phyloP scores from a whole-genome alignment of 305 asterid species.

The Lippia alba region DNA sequence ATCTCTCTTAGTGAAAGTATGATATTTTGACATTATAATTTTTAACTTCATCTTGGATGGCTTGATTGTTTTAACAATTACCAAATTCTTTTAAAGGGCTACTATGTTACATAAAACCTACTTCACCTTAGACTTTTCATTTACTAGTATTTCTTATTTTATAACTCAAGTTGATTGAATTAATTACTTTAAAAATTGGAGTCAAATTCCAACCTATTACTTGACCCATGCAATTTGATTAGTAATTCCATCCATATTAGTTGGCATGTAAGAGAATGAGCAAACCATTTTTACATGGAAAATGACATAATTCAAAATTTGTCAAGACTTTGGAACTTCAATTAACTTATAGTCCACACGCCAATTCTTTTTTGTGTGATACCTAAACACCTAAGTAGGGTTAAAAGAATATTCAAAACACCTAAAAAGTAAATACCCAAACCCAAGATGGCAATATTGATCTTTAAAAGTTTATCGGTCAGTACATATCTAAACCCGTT shows the following conservation, averaged over 20 bases:
- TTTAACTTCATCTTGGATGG: too few species aligned
- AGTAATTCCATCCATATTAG: background rate
- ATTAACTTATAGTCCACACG: background rate
- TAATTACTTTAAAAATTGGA: slow-evolving; percentile 12
- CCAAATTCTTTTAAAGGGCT: too few species aligned
- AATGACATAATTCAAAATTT: slow-evolving; percentile 1
- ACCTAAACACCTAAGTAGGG: too few species aligned
- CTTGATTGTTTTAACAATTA: too few species aligned
- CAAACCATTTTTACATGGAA: slow-evolving; percentile 20
- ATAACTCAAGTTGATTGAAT: slow-evolving; percentile 26
- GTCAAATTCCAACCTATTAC: slow-evolving; percentile 27
- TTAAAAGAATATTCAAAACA: too few species aligned
- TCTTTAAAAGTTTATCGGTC: too few species aligned
- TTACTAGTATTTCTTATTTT: slow-evolving; percentile 3
- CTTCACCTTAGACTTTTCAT: background rate
- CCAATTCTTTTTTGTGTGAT: background rate
- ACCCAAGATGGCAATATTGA: too few species aligned
- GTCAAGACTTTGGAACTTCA: background rate
- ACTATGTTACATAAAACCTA: background rate
- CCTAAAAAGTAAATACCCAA: too few species aligned
- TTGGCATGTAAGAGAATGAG: slow-evolving; percentile 32
- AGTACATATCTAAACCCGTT: too few species aligned
- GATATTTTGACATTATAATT: too few species aligned
- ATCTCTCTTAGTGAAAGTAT: too few species aligned
- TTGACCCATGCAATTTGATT: slow-evolving; percentile 7